phyloP scores from a whole-genome alignment of 495 filamentous ascomycete species.

The Podospora tetraspora region DNA sequence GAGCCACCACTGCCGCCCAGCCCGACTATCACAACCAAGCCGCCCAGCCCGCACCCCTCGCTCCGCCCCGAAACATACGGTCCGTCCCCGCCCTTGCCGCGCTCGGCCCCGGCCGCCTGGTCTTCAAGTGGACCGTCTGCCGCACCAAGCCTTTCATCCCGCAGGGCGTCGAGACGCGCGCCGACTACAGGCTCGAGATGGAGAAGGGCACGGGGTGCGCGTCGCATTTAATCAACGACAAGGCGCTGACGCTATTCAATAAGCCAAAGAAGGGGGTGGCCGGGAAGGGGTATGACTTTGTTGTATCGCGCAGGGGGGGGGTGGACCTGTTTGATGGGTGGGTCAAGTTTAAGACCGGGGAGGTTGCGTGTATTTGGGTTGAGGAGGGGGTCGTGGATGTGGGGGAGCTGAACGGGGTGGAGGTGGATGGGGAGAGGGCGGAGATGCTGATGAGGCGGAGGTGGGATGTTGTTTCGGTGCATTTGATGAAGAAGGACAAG shows the following conservation, averaged over 20 bases:
- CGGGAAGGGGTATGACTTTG: neutral
- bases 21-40: neutral
- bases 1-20: too few relatives aligned
- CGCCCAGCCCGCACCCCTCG: too few relatives aligned
- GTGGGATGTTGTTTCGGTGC: slow-evolving; percentile 19
- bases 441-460: slow-evolving; percentile 11
- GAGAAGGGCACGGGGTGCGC: neutral
- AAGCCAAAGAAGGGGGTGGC: neutral
- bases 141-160: neutral
- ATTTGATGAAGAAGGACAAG: neutral
- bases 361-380: slow-evolving; percentile 8
- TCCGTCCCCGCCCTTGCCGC: neutral
- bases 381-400: slow-evolving; percentile 3
- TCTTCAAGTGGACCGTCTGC: neutral
- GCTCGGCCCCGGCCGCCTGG: neutral
- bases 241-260: neutral
- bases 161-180: neutral
- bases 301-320: neutral
- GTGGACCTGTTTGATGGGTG: neutral
- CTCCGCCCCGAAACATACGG: neutral
- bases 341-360: neutral
- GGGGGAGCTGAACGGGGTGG: neutral
- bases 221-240: neutral
- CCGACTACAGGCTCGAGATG: neutral
- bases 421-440: slow-evolving; percentile 6